A percentile compares a stretch with the other conserved stretches of the same genome.
These are phyloP conservation scores for Pistacia vera DNA, from an alignment of 345 rosid species.

Conservation along the genomic window DNA sequence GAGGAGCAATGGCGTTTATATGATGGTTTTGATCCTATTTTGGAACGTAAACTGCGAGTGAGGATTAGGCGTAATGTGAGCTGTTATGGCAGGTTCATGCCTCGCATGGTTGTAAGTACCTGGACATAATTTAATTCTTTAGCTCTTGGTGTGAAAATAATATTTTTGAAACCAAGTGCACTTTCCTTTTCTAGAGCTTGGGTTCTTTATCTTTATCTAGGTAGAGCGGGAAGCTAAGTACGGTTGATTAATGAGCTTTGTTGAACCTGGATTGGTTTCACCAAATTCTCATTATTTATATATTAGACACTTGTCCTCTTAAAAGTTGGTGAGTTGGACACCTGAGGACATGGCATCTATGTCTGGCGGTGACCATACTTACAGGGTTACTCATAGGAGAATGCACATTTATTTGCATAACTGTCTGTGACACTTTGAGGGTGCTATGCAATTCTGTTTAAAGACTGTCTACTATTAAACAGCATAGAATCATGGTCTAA, in stretches of 20 bases:
- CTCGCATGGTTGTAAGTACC: constrained; percentile 94
- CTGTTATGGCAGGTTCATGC: constrained; percentile 97
- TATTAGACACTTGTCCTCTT: not conserved
- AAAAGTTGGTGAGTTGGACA: not conserved
- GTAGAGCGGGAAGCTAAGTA: not conserved
- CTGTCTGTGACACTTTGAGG: not conserved
- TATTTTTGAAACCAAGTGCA: not conserved
- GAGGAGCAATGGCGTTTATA: constrained; percentile 97
- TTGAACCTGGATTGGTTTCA: constrained; percentile 4
- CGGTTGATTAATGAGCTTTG: constrained; percentile 15
- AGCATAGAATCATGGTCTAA: not conserved
- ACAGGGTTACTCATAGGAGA: not conserved
- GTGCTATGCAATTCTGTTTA: not conserved
- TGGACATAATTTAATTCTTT: not conserved
- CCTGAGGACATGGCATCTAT: not conserved
- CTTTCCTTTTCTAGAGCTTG: not conserved
- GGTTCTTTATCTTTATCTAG: not conserved
- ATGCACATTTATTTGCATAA: not conserved
- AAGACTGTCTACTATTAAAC: not conserved
- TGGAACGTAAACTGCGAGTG: constrained; percentile 90
- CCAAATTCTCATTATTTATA: not conserved
- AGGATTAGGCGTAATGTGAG: constrained; percentile 95
- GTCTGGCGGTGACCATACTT: not conserved
- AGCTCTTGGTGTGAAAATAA: constrained; percentile 10
- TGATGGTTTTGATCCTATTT: constrained; percentile 96